A percentile compares a stretch with the other conserved stretches of the same genome.
Evolutionary conservation across 176 grass and related monocot genomes (phyloP).

Genomic region (Oryza officinalis): DNA sequence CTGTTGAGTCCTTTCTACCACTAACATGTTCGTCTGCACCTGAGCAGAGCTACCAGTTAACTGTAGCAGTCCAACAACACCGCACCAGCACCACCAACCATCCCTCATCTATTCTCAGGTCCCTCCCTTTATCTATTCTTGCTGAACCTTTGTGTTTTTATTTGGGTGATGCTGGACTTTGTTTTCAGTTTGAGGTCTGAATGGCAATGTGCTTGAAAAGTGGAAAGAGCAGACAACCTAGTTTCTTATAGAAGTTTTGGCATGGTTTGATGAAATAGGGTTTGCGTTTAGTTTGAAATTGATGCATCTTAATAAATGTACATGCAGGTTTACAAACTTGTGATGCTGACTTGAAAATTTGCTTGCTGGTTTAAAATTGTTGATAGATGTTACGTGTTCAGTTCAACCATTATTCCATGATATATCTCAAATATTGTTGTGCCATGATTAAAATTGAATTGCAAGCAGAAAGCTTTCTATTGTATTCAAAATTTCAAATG

Average conservation of each 20-base stretch:
- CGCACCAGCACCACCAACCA: constrained; percentile 23
- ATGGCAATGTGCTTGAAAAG: not conserved
- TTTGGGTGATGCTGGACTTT: not conserved
- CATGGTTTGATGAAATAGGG: not conserved
- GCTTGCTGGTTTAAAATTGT: not conserved
- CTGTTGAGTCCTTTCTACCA: constrained; percentile 4
- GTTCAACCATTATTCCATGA: not conserved
- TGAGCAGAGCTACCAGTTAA: constrained; percentile 37
- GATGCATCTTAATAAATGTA: not conserved
- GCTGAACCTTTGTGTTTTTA: not conserved
- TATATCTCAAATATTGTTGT: not conserved
- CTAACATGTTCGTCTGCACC: constrained; percentile 15
- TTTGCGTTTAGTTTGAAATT: constrained; percentile 26
- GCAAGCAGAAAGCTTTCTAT: not conserved
- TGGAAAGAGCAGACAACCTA: not conserved
- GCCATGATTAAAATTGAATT: constrained; percentile 20
- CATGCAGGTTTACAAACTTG: not conserved
- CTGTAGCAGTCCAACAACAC: not conserved
- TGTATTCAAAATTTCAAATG: not conserved
- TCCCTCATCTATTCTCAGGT: constrained; percentile 22
- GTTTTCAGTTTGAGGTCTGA: not conserved
- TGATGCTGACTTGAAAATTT: constrained; percentile 17
- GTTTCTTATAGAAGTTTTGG: not conserved
- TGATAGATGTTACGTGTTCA: constrained; percentile 2
- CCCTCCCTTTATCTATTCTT: constrained; percentile 13